These are phyloP conservation scores for Smallanthus sonchifolius DNA, from an alignment of 129 eudicot species.

Conservation along the genomic window DNA sequence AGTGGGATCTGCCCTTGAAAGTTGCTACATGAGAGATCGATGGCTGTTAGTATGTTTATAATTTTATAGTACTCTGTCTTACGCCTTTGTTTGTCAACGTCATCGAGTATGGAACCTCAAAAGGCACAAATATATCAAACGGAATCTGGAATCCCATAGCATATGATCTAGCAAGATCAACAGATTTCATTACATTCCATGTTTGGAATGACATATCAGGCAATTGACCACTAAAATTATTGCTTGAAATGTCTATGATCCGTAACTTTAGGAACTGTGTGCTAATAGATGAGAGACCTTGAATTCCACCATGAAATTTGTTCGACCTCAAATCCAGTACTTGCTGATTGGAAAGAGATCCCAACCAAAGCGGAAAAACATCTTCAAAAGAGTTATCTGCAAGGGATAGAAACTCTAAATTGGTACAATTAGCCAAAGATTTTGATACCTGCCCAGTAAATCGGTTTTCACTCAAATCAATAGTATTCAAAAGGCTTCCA, in stretches of 20 bases:
- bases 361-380: conserved; percentile 13
- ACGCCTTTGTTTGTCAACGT: conserved; percentile 1
- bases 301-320: too few species aligned
- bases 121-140: too few species aligned
- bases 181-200: conserved; percentile 16
- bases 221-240: conserved; percentile 13
- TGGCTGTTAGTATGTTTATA: neutral
- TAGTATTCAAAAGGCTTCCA: neutral
- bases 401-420: conserved; percentile 2
- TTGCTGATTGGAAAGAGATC: neutral
- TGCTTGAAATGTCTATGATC: conserved; percentile 31
- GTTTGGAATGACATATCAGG: neutral
- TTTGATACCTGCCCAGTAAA: neutral
- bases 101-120: neutral
- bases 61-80: neutral
- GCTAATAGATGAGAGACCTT: neutral
- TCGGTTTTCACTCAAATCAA: conserved; percentile 9
- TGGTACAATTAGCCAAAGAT: conserved; percentile 12
- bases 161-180: neutral
- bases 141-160: neutral
- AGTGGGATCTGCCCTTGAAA: conserved; percentile 28
- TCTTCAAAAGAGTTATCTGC: conserved; percentile 9
- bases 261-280: conserved; percentile 1
- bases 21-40: conserved; percentile 32
- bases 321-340: too few species aligned